Percentiles rank a stretch among this genome's conserved stretches.
phyloP scores from a whole-genome alignment of 2,329 filamentous ascomycete genomes.

The Claviceps sp. region DNA sequence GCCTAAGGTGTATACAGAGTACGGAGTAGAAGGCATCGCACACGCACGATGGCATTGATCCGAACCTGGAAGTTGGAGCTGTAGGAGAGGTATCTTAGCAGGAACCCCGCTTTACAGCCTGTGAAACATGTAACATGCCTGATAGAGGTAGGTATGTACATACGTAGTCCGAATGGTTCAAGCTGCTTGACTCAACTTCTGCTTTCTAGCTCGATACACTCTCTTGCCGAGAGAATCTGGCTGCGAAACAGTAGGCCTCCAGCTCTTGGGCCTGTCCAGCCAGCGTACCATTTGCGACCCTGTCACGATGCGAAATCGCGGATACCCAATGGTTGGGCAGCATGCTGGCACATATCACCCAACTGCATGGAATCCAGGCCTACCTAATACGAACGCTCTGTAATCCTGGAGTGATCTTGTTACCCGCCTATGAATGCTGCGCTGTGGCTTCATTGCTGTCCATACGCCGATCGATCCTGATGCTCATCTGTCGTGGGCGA shows the following conservation, averaged over 20 bases:
- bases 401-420: background rate
- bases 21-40: too few species aligned
- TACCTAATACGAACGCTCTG: background rate
- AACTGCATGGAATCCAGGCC: background rate
- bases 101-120: too few species aligned
- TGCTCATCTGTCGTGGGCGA: background rate
- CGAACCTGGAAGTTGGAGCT: too few species aligned
- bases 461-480: background rate
- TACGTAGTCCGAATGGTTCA: background rate
- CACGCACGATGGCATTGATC: too few species aligned
- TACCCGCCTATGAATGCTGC: background rate
- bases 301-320: constrained; percentile 5
- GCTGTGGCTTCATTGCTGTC: background rate
- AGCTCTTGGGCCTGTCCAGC: constrained; percentile 1
- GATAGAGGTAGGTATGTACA: too few species aligned
- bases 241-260: constrained; percentile 1
- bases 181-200: background rate
- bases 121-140: too few species aligned
- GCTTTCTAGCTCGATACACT: background rate
- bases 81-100: too few species aligned
- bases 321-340: constrained; percentile 6
- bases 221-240: background rate
- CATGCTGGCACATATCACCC: constrained; percentile 2
- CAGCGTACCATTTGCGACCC: constrained; percentile 4
- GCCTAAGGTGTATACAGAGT: too few species aligned